A percentile compares a stretch with the other conserved stretches of the same genome.
Conservation (phyloP, 148 eudicot genomes). For the Rhododendron henanense region DNA sequence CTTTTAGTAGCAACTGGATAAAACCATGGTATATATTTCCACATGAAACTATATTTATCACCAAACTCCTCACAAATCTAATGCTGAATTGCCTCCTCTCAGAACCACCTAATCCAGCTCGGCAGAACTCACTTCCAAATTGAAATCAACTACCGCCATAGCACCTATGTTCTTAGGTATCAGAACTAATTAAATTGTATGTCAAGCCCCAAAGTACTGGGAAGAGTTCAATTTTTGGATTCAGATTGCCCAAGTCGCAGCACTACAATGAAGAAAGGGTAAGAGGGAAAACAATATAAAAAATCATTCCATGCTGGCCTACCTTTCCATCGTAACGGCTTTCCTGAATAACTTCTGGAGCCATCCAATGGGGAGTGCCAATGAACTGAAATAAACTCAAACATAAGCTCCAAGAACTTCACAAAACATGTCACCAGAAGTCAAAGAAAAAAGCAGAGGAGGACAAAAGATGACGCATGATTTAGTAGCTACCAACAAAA, state of each 20-base stretch:
- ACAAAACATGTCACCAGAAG: constrained; percentile 1
- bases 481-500: background rate
- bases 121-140: background rate
- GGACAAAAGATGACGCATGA: background rate
- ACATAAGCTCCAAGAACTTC: constrained; percentile 6
- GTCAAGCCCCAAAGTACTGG: background rate
- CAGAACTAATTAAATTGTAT: background rate
- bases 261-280: background rate
- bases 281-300: background rate
- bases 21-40: background rate
- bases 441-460: background rate
- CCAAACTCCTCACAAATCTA: background rate
- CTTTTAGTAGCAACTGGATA: background rate
- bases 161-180: background rate
- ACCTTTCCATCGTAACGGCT: constrained; percentile 99
- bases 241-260: background rate
- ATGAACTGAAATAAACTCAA: constrained; percentile 56
- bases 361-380: constrained; percentile 99
- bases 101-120: background rate
- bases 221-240: background rate
- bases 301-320: constrained; percentile 9
- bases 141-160: background rate
- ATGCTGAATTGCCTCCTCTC: background rate
- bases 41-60: background rate
- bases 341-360: constrained; percentile 99